These are phyloP conservation scores for Sugiyamaella paludigena DNA, from an alignment of 1,139 yeast genomes.

Conservation along the genomic window DNA sequence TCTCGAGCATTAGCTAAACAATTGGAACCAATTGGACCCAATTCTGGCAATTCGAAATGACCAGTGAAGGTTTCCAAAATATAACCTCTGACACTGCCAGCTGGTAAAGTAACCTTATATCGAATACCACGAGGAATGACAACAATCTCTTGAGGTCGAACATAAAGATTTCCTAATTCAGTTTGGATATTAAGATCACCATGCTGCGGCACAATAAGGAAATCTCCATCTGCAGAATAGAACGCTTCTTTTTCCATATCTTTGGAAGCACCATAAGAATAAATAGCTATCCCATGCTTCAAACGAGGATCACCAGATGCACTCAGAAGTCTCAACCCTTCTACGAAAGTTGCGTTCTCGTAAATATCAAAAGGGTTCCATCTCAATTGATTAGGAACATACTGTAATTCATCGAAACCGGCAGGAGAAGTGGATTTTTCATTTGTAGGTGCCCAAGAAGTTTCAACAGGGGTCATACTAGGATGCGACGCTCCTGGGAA, in stretches of 20 bases:
- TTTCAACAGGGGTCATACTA: conserved; percentile 19
- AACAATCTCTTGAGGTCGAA: conserved; percentile 32
- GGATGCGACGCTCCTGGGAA: conserved; percentile 30
- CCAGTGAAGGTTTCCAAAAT: conserved; percentile 31
- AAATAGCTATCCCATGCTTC: conserved; percentile 33
- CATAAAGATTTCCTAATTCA: conserved; percentile 32
- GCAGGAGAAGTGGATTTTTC: conserved; percentile 11
- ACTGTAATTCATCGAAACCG: conserved; percentile 21
- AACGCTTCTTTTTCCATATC: conserved; percentile 32
- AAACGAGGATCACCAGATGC: conserved; percentile 33
- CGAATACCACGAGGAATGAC: conserved; percentile 36
- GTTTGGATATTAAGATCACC: conserved; percentile 34
- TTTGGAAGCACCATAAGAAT: conserved; percentile 28
- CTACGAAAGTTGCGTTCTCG: conserved; percentile 25
- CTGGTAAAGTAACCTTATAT: conserved; percentile 25
- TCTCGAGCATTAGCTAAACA: conserved; percentile 36
- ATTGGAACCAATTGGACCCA: conserved; percentile 36
- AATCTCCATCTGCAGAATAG: conserved; percentile 29
- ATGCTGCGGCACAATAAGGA: conserved; percentile 33
- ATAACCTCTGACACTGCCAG: conserved; percentile 29
- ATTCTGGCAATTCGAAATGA: conserved; percentile 35
- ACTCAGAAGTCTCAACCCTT: conserved; percentile 32
- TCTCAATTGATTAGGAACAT: conserved; percentile 32
- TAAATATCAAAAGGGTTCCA: conserved; percentile 34
- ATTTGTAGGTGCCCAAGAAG: conserved; percentile 15